Evolutionary conservation across 768 basidiomycete species (phyloP), one percentile per base, ranked within the genome.

Genomic region (Tephrocybe sp.): DNA sequence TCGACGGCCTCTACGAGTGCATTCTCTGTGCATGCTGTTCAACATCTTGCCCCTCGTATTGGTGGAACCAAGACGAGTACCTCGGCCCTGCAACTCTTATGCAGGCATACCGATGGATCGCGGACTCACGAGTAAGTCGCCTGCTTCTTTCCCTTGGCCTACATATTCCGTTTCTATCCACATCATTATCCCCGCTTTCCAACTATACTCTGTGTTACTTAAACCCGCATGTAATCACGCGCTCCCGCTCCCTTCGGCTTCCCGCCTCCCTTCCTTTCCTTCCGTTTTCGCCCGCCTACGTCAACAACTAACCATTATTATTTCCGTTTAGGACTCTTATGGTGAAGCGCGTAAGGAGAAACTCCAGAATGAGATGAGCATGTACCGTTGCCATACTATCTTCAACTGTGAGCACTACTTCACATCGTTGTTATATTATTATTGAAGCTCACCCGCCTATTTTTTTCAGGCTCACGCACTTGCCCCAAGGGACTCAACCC

Each of bases 31-130:
- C 95, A 2, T 97, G 97, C 72, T 99, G 95, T 75, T 94, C 94
- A 36, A 98, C 95, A 0, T 90, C 89, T 37, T 99, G 95, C 79
- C 95, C 95, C 3, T 89, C 86, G 24, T 97, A 98, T 71, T 97
- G 95, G 95, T 98, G 95, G 95, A 98, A 97, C 73, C 92, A 94
- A 70, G 94, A 97, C 64, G 89, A 93, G 68, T 99, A 99, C 69
- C 87, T 99, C 33, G 94, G 95, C 29, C 95, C 95, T 5, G 95
- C 95, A 1, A 94, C 94, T 0, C 73, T 97, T 60, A 93, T 97
- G 92, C 90, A 93, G 60, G 92, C 93, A 0, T 97, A 97, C 71
- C 77, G 94, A 57, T 98, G 95, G 95, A 95, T 99, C 64, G 94
- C 94, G 0, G 95, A 98, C 65, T 95, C 92, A 40, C 77, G 95